phyloP scores from a whole-genome alignment of 2,329 filamentous ascomycete genomes.

The Bimuria novae-zelandiae region DNA sequence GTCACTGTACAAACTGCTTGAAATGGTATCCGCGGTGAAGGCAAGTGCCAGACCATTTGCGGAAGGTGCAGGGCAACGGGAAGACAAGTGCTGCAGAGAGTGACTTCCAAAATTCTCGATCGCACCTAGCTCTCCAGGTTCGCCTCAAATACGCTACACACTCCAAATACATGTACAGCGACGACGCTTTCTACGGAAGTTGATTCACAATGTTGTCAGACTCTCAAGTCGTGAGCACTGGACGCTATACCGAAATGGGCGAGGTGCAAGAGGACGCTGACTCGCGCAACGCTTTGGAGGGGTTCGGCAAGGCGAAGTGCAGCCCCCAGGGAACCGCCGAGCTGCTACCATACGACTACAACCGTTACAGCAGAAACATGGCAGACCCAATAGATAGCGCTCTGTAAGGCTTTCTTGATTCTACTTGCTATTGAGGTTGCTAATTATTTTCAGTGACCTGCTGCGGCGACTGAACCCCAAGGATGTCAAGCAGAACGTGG shows the following conservation, averaged over 20 bases:
- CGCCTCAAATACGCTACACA: too few relatives aligned
- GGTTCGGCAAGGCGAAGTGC: slow-evolving; percentile 21
- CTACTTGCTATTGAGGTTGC: not conserved
- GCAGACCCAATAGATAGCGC: slow-evolving; percentile 64
- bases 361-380: slow-evolving; percentile 27
- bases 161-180: too few relatives aligned
- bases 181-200: too few relatives aligned
- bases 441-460: slow-evolving; percentile 72
- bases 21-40: too few relatives aligned
- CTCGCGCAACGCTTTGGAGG: slow-evolving; percentile 19
- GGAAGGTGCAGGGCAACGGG: too few relatives aligned
- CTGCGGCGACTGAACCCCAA: slow-evolving; percentile 97
- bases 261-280: slow-evolving; percentile 5
- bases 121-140: too few relatives aligned
- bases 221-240: not conserved
- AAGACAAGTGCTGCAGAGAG: too few relatives aligned
- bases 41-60: too few relatives aligned
- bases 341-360: slow-evolving; percentile 12
- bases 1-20: too few relatives aligned
- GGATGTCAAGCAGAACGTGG: slow-evolving; percentile 85
- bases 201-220: too few relatives aligned
- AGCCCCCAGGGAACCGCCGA: slow-evolving; percentile 4
- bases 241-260: slow-evolving; percentile 11
- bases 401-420: slow-evolving; percentile 60
- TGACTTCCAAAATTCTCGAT: too few relatives aligned